Evolutionary conservation across 192 early-diverging fungal species (phyloP), one percentile per base, ranked within the genome.

Genomic region (Entomortierella lignicola): DNA sequence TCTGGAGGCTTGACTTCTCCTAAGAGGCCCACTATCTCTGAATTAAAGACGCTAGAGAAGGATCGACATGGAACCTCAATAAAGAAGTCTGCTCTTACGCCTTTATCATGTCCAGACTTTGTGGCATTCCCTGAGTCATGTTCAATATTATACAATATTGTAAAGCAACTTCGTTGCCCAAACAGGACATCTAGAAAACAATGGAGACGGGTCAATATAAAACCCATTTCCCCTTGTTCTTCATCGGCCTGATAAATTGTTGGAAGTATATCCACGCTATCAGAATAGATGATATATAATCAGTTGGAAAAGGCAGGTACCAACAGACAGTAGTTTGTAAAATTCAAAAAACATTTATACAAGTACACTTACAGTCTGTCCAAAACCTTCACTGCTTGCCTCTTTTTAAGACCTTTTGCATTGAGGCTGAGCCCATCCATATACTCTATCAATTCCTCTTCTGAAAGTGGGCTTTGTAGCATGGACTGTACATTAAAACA

Each of bases 1-100:
- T 54, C 52, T 29, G 52, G 52, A 25, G 52, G 52, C 52, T 54
- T 54, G n/a, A 54, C 52, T 27, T 54, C 52, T 3, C 52, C 52
- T 4, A 54, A 54, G 4, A 54, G 2, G 1, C 52, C 52, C 6
- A 54, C 52, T 23, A 54, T 15, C 52, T 26, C 52, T 27, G 52
- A 54, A 4, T 27, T 27, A 54, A 54, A 54, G 27, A 54, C 26
- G 27, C 52, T 54, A 4, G 50, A 52, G 50, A 52, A 25, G 11
- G 50, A 6, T 52, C n/a, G 4, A 54, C 52, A 27, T 54, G 52
- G 52, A 8, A 54, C 26, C 26, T 54, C 52, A 26, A 54, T 15
- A 30, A 54, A 54, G 52, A 52, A 52, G 18, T 52, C 50, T 50
- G 48, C 2, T 15, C 48, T 17, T 10, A 15, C 48, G 15, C 15